phyloP scores from a whole-genome alignment of 805 yeast genomes.

The Barnettozyma californica region DNA sequence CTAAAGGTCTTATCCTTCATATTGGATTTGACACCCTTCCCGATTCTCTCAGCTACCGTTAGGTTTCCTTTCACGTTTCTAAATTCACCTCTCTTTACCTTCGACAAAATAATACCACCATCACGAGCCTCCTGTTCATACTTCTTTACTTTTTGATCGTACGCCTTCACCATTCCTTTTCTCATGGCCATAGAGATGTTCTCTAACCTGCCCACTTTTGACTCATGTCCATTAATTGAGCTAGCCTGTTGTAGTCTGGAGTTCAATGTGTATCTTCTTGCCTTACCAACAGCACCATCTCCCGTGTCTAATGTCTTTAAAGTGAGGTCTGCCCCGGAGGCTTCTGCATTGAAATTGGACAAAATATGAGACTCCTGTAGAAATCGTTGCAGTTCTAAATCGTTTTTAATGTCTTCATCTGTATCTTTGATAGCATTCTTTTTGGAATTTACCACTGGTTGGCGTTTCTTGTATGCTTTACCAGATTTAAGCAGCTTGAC shows the following conservation, averaged over 20 bases:
- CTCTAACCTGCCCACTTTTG: constrained; percentile 40
- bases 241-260: constrained; percentile 50
- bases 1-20: constrained; percentile 40
- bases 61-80: constrained; percentile 39
- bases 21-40: constrained; percentile 44
- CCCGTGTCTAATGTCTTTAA: constrained; percentile 49
- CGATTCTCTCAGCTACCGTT: constrained; percentile 36
- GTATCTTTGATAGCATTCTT: constrained; percentile 29
- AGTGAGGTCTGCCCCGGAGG: constrained; percentile 59
- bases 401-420: constrained; percentile 57
- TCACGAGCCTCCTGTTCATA: constrained; percentile 77
- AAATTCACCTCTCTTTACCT: constrained; percentile 59
- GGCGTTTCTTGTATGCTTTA: constrained; percentile 32
- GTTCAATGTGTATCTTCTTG: constrained; percentile 58
- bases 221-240: constrained; percentile 34
- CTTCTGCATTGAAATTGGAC: constrained; percentile 28
- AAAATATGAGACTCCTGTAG: constrained; percentile 66
- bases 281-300: constrained; percentile 48
- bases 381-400: constrained; percentile 65
- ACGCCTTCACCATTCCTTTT: constrained; percentile 70
- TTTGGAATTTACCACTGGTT: constrained; percentile 11
- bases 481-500: constrained; percentile 53
- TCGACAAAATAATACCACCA: constrained; percentile 85
- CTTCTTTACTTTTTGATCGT: constrained; percentile 44
- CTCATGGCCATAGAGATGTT: constrained; percentile 88